These are phyloP conservation scores for Excoecaria cochinchinensis DNA, from an alignment of 345 rosid species.

Conservation along the genomic window DNA sequence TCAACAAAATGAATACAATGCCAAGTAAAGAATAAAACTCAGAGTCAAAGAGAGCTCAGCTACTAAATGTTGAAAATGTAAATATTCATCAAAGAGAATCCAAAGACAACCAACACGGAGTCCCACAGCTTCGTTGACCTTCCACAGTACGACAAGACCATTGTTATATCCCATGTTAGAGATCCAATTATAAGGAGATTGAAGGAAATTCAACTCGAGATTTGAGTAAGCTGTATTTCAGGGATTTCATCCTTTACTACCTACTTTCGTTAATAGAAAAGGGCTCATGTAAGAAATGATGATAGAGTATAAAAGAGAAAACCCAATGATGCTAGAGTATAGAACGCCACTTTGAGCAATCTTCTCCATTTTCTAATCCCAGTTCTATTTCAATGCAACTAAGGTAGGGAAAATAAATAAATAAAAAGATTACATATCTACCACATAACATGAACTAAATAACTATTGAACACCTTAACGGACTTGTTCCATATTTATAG, in stretches of 20 bases:
- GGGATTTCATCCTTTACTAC: background rate
- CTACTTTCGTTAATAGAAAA: background rate
- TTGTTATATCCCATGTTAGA: background rate
- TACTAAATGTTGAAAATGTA: background rate
- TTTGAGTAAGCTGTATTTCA: background rate
- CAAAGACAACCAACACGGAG: conserved; percentile 6
- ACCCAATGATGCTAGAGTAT: background rate
- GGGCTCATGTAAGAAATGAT: background rate
- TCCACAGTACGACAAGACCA: background rate
- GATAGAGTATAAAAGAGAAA: background rate
- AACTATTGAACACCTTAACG: background rate
- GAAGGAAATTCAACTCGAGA: background rate
- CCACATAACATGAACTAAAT: background rate
- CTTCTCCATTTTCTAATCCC: background rate
- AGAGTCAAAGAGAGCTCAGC: background rate
- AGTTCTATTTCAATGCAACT: background rate
- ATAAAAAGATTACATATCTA: background rate
- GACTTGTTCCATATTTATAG: too few relatives aligned
- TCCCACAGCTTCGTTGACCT: background rate
- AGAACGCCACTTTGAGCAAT: background rate
- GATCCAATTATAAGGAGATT: background rate
- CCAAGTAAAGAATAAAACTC: background rate
- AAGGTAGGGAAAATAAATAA: background rate
- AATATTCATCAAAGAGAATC: background rate
- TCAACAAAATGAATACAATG: background rate